Base-by-base conservation (phyloP, 257 asterid genomes). In the Osmanthus fragrans region DNA sequence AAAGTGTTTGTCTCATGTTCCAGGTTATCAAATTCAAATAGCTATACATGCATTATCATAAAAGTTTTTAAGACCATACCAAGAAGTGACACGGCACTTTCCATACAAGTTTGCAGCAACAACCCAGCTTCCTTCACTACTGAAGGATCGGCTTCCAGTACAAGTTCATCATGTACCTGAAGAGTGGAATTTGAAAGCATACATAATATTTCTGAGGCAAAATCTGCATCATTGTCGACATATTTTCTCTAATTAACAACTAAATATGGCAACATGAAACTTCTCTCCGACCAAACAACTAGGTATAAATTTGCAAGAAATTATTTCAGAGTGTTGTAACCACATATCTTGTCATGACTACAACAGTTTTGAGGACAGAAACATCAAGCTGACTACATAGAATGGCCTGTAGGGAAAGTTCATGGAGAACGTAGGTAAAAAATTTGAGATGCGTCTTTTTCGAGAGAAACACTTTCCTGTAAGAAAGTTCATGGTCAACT, bases 121-220 rank as follows among this genome's bases (percentile, higher is more conserved):
- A 12, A 42, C 51, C 51, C 51, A 42, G 51, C 51, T 42, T 42
- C 51, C 51, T 87, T 95, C 67, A 88, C 88, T 70, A 92, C 86
- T 47, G 86, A 85, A 67, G 90, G 88, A 85, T 92, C 96, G 70
- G 94, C 91, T 85, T 95, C 51, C 51, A 42, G 51, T 42, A 42
- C 51, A 42, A 42, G 86, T 87, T 95, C 99, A 87, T 92, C 99
- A 72, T 95, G 99, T 73, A 92, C 97, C 99, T 95, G 72, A 76
- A 75, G 29, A 73, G 10, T 76, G 78, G n/a, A 64, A 72, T 64
- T 74, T 73, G 60, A 72, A 64, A 47, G 15, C 39, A 32, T 16
- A 39, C 64, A 65, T 66, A 16, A 76, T 47, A 60, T 39, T 56
- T 45, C 29, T 66, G 37, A 70, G 12, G 21, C 21, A 74, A 74